Percentiles rank a stretch among this genome's conserved stretches.
These are phyloP conservation scores for Tricharina praecox DNA, from an alignment of 495 filamentous ascomycete species.

Conservation along the genomic window DNA sequence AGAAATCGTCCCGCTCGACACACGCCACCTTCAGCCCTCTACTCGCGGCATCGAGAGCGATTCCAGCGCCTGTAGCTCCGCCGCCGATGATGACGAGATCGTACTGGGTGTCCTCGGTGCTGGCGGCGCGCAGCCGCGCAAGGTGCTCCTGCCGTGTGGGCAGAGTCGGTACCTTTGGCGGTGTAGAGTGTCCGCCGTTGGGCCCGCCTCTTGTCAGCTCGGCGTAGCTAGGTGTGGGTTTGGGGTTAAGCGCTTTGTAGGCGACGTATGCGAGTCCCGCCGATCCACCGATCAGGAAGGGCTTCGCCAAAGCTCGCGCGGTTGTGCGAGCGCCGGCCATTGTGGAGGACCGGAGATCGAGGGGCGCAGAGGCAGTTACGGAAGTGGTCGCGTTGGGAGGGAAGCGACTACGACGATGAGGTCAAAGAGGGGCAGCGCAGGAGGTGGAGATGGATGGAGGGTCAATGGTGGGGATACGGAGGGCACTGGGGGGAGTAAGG, in stretches of 20 bases:
- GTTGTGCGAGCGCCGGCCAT: slow-evolving; percentile 23
- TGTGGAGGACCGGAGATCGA: neutral
- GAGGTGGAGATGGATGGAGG: neutral
- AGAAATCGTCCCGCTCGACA: slow-evolving; percentile 93
- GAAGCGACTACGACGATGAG: neutral
- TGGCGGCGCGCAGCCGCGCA: slow-evolving; percentile 15
- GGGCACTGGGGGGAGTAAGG: neutral
- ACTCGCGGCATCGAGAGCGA: slow-evolving; percentile 86
- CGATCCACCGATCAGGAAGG: slow-evolving; percentile 16
- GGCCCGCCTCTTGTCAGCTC: slow-evolving; percentile 11
- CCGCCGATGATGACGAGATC: slow-evolving; percentile 84
- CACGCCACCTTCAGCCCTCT: slow-evolving; percentile 83
- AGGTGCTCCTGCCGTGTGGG: slow-evolving; percentile 45
- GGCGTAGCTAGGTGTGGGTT: too few species aligned
- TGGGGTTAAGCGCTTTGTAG: slow-evolving; percentile 18
- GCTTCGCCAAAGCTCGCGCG: slow-evolving; percentile 19
- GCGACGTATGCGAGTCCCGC: slow-evolving; percentile 17
- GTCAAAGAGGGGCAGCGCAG: too few species aligned
- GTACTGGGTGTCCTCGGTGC: slow-evolving; percentile 38
- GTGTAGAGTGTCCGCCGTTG: slow-evolving; percentile 16
- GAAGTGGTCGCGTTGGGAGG: neutral
- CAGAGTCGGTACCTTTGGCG: slow-evolving; percentile 48
- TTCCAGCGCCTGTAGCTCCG: slow-evolving; percentile 81
- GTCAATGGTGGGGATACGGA: neutral
- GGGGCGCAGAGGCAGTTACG: neutral